A percentile compares a stretch with the other conserved stretches of the same genome.
Evolutionary conservation across 768 basidiomycete genomes (phyloP).

Genomic region (Podaxis mareebaensis): DNA sequence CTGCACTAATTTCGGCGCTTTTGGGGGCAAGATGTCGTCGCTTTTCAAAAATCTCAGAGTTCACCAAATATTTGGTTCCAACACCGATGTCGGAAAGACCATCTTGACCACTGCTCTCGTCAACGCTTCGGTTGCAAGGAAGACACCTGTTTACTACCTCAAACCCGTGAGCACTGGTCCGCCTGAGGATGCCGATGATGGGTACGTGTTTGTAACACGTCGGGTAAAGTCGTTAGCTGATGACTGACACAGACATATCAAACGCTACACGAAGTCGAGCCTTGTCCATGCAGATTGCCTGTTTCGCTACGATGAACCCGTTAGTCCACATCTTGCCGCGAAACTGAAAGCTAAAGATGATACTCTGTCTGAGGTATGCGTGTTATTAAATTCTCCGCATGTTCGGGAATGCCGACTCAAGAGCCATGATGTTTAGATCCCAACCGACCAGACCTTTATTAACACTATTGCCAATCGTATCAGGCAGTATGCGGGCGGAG

Average conservation of each 20-base stretch:
- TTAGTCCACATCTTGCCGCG: constrained; percentile 91
- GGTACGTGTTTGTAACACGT: constrained; percentile 44
- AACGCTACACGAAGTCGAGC: constrained; percentile 44
- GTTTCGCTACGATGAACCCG: constrained; percentile 83
- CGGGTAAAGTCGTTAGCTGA: background rate
- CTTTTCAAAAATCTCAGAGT: constrained; percentile 85
- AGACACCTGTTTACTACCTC: constrained; percentile 61
- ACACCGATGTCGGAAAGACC: constrained; percentile 96
- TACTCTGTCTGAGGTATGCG: constrained; percentile 29
- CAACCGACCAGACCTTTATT: constrained; percentile 68
- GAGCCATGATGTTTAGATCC: constrained; percentile 36
- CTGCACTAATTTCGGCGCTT: background rate
- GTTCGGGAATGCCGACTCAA: background rate
- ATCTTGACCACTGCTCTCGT: constrained; percentile 84
- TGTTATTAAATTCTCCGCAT: background rate
- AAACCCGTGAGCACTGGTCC: constrained; percentile 95
- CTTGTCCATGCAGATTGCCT: constrained; percentile 68
- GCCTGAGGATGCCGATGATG: constrained; percentile 78
- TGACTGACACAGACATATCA: constrained; percentile 57
- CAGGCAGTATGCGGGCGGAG: constrained; percentile 44
- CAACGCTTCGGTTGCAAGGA: constrained; percentile 65
- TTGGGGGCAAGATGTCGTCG: constrained; percentile 56
- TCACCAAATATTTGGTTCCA: constrained; percentile 93
- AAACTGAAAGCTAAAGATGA: constrained; percentile 40
- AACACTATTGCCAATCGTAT: constrained; percentile 65